Percentiles rank a stretch among this genome's conserved stretches.
Conservation (phyloP, 2,329 filamentous ascomycete species). For the Sclerotinia sclerotiorum region DNA sequence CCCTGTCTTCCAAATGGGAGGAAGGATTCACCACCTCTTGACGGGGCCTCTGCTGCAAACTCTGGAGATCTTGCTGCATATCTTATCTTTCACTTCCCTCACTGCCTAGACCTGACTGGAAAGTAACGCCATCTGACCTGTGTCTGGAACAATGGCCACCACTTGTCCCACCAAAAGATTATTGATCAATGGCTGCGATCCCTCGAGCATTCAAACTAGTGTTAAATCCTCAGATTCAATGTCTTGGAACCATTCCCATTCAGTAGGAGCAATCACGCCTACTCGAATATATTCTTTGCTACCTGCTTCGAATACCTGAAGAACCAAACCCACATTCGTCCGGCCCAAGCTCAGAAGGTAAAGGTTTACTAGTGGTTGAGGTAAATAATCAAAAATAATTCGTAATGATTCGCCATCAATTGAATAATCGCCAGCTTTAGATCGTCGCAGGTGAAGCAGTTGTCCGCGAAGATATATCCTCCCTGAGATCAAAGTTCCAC, state of each 20-base stretch:
- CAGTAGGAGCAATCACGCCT: constrained; percentile 14
- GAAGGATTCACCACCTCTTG: not conserved
- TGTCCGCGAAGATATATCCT: constrained; percentile 14
- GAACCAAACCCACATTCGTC: constrained; percentile 18
- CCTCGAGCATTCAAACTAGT: not conserved
- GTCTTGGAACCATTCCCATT: constrained; percentile 21
- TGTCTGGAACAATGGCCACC: not conserved
- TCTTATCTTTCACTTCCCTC: not conserved
- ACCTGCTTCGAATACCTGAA: not conserved
- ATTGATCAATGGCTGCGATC: not conserved
- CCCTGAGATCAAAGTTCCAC: constrained; percentile 12
- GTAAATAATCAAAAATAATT: constrained; percentile 18
- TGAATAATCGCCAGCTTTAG: constrained; percentile 13
- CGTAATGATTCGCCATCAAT: constrained; percentile 2
- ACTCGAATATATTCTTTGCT: constrained; percentile 15
- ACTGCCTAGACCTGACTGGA: not conserved
- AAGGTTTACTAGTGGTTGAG: constrained; percentile 17
- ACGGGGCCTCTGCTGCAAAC: not conserved
- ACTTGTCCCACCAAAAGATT: no score
- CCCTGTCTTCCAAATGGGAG: not conserved
- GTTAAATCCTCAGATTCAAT: constrained; percentile 3
- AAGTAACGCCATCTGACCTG: not conserved
- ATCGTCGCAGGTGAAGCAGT: constrained; percentile 1
- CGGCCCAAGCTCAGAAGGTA: constrained; percentile 12
- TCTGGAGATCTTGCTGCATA: not conserved